Evolutionary conservation across 176 grass and related monocot genomes (phyloP).

Genomic region (Bromus sterilis): DNA sequence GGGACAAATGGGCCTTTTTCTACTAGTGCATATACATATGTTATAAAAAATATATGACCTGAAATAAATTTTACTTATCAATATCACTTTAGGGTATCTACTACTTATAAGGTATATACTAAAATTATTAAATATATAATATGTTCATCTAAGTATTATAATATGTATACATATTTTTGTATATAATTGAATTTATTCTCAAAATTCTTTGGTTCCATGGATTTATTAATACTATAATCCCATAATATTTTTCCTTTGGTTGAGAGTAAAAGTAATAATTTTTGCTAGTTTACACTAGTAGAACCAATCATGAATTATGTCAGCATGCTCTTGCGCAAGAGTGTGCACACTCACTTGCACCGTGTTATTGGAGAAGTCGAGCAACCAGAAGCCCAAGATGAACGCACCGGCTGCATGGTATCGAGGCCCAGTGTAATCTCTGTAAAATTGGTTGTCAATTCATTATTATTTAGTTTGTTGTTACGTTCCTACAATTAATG

Average conservation of each 20-base stretch:
- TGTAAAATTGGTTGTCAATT: background rate
- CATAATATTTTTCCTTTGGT: background rate
- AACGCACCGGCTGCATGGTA: slow-evolving; percentile 49
- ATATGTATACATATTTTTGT: no score
- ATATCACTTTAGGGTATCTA: no score
- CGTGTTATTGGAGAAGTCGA: slow-evolving; percentile 87
- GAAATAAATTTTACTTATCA: no score
- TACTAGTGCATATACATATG: no score
- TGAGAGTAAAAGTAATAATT: background rate
- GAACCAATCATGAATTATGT: background rate
- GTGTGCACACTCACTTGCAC: slow-evolving; percentile 43
- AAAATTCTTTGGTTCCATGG: no score
- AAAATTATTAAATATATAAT: no score
- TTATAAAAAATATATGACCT: no score
- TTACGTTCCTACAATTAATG: background rate
- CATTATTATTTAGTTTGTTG: background rate
- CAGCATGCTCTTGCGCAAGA: background rate
- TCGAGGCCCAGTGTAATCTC: slow-evolving; percentile 51
- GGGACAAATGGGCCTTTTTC: no score
- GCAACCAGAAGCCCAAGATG: slow-evolving; percentile 74
- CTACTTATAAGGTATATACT: no score
- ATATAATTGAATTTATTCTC: no score
- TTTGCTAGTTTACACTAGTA: background rate
- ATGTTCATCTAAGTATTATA: no score
- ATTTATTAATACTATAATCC: no score